Evolutionary conservation across 495 filamentous ascomycete genomes (phyloP), one percentile per base, ranked within the genome.

Genomic region (Emericellopsis terricola): DNA sequence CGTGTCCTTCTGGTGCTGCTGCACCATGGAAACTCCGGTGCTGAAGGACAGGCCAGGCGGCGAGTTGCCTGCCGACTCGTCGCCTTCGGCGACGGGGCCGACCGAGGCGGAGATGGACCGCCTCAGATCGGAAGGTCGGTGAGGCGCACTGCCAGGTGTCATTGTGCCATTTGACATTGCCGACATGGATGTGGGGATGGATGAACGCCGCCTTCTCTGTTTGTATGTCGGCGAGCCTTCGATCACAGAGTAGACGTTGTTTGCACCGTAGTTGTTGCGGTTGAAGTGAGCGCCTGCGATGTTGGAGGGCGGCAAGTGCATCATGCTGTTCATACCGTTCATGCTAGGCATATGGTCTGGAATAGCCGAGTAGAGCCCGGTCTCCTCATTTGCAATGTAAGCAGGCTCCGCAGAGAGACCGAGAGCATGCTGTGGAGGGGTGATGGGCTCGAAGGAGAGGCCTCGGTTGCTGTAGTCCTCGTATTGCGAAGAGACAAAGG

Each of bases 211-310:
- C 47, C 89, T 71, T 38, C 89, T 73, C 61, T 94, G 91, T 67
- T 97, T 97, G 62, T 97, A 97, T 8, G 87, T 94, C 16, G 89
- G 89, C 4, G 89, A 97, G 15, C 89, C 89, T 60, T 97, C 89
- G 44, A 97, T 84, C 29, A 94, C 81, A 10, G 86, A 87, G 64
- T 92, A 97, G 36, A 85, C 75, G 46, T 81, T 89, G 46, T 76
- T 81, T 17, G 67, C 52, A 11, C 71, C 70, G 45, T 77, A 93
- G n/a, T n/a, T n/a, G 26, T 70, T 64, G 24, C 85, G 72, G 13
- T 76, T 67, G 53, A 78, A 94, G 41, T 81, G 78, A 20, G 73
- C 69, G 27, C 67, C 78, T 23, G 79, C 69, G 38, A 92, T 55
- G 50, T 87, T 91, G 1, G 86, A 84, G 1, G 86, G 78, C 18